Evolutionary conservation across 805 yeast species (phyloP), one percentile per base, ranked within the genome.

Genomic region (Ogataea trehalophila): DNA sequence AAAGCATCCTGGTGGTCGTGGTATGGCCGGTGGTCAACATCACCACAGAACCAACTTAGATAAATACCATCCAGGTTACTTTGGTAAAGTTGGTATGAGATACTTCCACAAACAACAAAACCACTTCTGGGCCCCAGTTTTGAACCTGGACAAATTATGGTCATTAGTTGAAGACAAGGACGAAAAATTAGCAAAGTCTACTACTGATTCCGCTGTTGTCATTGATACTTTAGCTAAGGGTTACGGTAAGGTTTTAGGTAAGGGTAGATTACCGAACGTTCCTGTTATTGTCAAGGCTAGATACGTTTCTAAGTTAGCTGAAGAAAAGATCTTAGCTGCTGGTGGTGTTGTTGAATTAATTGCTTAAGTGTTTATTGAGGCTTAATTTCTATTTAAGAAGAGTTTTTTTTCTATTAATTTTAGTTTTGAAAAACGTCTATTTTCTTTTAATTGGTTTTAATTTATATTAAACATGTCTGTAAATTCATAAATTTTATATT

Each of bases 81-180:
- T 94, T 81, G 99, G 99, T 87, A 95, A 94, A 83, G 98, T 94
- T 74, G 99, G 99, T 91, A 92, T 92, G 97, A 89, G 99, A 87
- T 85, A 87, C 85, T 92, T 85, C 96, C 97, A 89, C 89, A 83
- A 86, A 76, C 95, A 88, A 80, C 79, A 77, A 70, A 79, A 77
- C 80, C 97, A 87, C 72, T 85, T 83, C 90, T 94, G 99, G 99
- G 85, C 79, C 77, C 99, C 99, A 77, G 87, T 86, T 68, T 79
- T 94, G 76, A 94, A 94, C 92, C 80, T 94, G 74, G 98, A 94
- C 83, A 89, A 88, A 78, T 86, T 94, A 75, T 94, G 99, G 99
- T 80, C 97, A 67, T 84, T 94, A 71, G 85, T 94, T 70, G 95
- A 87, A 69, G 82, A 87, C 83, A 90, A 94, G 77, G 98, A 92